These are phyloP conservation scores for Moesziomyces antarcticus DNA, from an alignment of 1,284 basidiomycete species.

Conservation along the genomic window DNA sequence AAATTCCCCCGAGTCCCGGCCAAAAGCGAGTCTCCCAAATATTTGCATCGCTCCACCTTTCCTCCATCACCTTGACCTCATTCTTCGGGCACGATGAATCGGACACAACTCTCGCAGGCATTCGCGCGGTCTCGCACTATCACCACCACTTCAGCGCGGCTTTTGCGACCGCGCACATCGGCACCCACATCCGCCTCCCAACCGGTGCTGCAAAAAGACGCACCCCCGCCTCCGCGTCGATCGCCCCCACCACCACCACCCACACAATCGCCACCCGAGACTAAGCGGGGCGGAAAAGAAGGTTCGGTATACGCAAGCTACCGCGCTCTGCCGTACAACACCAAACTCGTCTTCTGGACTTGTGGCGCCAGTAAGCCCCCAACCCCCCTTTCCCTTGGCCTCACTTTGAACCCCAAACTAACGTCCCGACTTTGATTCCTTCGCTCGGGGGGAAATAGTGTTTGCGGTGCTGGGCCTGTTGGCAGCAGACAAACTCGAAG, in stretches of 20 bases:
- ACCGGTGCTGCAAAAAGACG: slow-evolving; percentile 19
- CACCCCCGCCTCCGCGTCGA: slow-evolving; percentile 1
- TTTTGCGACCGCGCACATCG: too few species aligned
- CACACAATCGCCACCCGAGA: neutral
- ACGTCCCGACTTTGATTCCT: too few species aligned
- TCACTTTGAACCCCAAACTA: neutral
- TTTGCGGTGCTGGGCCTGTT: slow-evolving; percentile 29
- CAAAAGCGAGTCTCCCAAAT: too few species aligned
- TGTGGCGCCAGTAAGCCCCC: slow-evolving; percentile 30
- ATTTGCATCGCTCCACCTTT: too few species aligned
- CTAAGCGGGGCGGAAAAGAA: slow-evolving; percentile 16
- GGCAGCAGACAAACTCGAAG: slow-evolving; percentile 36
- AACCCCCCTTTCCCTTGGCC: neutral
- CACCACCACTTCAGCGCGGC: too few species aligned
- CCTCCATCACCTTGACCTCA: too few species aligned
- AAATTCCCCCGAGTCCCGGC: too few species aligned
- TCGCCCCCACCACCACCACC: neutral
- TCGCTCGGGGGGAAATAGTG: slow-evolving; percentile 5
- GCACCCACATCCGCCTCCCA: neutral
- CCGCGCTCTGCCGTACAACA: slow-evolving; percentile 25
- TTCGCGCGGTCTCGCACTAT: too few species aligned
- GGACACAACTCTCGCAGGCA: too few species aligned
- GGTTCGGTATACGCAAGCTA: slow-evolving; percentile 12
- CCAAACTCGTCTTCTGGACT: slow-evolving; percentile 38
- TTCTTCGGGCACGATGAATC: too few species aligned